Conservation (phyloP, 768 basidiomycete genomes). For the Strobilomyces dryophilus region DNA sequence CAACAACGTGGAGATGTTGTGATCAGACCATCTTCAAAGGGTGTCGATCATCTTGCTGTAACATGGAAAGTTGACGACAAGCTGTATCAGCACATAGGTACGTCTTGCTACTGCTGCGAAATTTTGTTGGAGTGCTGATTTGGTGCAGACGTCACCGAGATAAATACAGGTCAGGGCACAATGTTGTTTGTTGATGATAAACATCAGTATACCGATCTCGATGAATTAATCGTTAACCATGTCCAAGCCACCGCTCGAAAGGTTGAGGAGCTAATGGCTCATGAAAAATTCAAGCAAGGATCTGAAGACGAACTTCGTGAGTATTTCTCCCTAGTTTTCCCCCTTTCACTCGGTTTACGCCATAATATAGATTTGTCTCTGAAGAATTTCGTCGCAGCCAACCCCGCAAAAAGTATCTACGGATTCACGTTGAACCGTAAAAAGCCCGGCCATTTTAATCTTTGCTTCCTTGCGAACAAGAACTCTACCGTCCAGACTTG, state of each 20-base stretch:
- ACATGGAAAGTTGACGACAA: slow-evolving; percentile 99
- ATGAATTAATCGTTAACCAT: slow-evolving; percentile 96
- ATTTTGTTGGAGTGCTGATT: slow-evolving; percentile 6
- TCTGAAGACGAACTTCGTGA: slow-evolving; percentile 87
- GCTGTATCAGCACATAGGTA: slow-evolving; percentile 94
- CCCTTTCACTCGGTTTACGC: neutral
- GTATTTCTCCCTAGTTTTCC: slow-evolving; percentile 30
- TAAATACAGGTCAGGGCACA: slow-evolving; percentile 67
- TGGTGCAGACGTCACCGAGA: slow-evolving; percentile 69
- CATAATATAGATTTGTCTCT: slow-evolving; percentile 66
- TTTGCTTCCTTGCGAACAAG: slow-evolving; percentile 92
- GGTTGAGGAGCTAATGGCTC: slow-evolving; percentile 90
- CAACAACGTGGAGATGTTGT: slow-evolving; percentile 96
- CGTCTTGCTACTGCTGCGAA: slow-evolving; percentile 20
- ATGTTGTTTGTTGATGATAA: slow-evolving; percentile 70
- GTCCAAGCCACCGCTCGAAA: slow-evolving; percentile 90
- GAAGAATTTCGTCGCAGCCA: slow-evolving; percentile 87
- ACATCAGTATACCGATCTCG: slow-evolving; percentile 88
- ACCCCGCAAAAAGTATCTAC: slow-evolving; percentile 93
- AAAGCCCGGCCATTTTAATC: slow-evolving; percentile 87
- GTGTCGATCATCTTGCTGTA: slow-evolving; percentile 87
- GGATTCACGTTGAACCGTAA: slow-evolving; percentile 90
- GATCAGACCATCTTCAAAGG: slow-evolving; percentile 94
- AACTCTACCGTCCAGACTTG: slow-evolving; percentile 87
- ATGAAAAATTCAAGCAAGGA: slow-evolving; percentile 91